Percentiles rank a stretch among this genome's conserved stretches.
Conservation (phyloP, 2,329 filamentous ascomycete genomes). For the Diaporthe sp. region DNA sequence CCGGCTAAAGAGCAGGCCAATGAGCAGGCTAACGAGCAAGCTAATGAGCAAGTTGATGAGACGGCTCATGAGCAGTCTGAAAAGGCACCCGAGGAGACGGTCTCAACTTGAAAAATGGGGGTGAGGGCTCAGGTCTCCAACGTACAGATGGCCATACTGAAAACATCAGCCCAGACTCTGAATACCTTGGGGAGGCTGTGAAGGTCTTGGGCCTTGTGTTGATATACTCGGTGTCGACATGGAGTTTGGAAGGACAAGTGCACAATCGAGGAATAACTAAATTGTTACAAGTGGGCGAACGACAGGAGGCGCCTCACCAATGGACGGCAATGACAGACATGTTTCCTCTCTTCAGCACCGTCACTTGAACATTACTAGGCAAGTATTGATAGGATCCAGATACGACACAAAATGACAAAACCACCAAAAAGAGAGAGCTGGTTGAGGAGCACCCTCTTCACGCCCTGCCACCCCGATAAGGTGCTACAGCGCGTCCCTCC, state of each 20-base stretch:
- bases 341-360: background rate
- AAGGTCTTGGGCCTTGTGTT: background rate
- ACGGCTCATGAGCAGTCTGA: background rate
- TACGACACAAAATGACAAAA: background rate
- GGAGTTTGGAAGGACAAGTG: background rate
- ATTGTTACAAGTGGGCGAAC: background rate
- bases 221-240: background rate
- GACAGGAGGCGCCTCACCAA: background rate
- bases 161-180: background rate
- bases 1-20: background rate
- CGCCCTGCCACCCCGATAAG: slow-evolving; percentile 2
- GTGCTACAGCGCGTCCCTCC: background rate
- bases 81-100: background rate
- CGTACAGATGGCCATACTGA: background rate
- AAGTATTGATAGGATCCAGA: background rate
- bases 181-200: background rate
- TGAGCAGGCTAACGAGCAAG: no score
- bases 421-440: background rate
- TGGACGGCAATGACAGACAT: background rate
- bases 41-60: background rate
- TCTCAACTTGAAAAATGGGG: background rate
- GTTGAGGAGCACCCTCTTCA: slow-evolving; percentile 5
- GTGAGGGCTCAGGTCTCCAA: background rate
- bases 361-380: background rate
- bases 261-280: no score